Conservation (phyloP, 495 filamentous ascomycete genomes). For the Saxophila tyrrhenica region DNA sequence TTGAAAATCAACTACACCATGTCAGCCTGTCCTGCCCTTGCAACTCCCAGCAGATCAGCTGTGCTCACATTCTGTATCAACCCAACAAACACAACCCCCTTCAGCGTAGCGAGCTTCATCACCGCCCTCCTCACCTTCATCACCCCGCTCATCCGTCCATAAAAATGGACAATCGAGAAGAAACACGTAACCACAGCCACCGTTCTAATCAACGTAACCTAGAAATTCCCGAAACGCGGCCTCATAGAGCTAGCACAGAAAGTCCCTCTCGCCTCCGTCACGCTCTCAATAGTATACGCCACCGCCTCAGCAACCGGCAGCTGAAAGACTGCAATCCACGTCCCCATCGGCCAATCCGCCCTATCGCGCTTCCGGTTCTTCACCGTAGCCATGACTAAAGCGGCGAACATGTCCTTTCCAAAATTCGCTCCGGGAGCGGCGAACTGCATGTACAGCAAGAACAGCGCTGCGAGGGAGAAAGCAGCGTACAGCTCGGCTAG, state of each 20-base stretch:
- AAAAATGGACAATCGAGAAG: background rate
- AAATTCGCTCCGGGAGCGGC: background rate
- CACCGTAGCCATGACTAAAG: background rate
- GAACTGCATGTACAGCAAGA: background rate
- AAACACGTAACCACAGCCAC: background rate
- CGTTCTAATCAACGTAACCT: background rate
- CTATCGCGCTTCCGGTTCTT: background rate
- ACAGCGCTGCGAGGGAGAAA: background rate
- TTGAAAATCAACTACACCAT: background rate
- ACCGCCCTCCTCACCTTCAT: background rate
- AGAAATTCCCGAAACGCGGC: background rate
- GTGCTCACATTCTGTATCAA: background rate
- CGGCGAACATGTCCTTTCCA: background rate
- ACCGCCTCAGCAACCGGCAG: background rate
- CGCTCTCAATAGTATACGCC: background rate
- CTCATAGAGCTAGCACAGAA: background rate
- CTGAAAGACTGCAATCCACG: background rate
- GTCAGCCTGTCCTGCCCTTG: background rate
- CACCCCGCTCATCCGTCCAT: background rate
- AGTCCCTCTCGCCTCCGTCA: background rate
- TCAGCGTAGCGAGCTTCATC: background rate
- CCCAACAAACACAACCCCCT: background rate
- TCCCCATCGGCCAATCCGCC: background rate
- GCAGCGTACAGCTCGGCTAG: background rate
- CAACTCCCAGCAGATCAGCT: background rate